These are phyloP conservation scores for Podaxis sp. DNA, from an alignment of 768 basidiomycete species.

Conservation along the genomic window DNA sequence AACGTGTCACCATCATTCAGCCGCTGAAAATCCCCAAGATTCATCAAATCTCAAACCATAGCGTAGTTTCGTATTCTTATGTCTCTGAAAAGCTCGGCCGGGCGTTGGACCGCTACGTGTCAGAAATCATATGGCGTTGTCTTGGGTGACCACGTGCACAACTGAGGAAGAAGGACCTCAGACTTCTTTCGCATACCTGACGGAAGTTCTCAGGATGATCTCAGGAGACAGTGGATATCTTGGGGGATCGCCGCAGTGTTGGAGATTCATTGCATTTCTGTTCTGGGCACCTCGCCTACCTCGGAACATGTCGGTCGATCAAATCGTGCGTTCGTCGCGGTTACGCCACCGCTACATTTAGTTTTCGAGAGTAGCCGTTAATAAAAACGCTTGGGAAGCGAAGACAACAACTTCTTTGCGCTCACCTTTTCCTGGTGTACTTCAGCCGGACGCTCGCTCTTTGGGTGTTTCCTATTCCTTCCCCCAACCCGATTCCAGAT, in stretches of 20 bases:
- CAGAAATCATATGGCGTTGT: neutral
- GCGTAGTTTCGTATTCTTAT: neutral
- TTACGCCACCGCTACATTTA: slow-evolving; percentile 9
- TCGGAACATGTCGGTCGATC: neutral
- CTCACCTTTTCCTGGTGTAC: neutral
- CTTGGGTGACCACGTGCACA: slow-evolving; percentile 2
- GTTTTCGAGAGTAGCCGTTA: neutral
- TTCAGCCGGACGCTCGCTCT: neutral
- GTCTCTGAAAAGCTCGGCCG: neutral
- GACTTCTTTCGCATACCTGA: neutral
- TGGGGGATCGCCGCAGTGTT: neutral
- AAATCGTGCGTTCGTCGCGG: neutral
- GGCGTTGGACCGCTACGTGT: neutral
- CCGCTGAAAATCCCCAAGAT: too few species aligned
- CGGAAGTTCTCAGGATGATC: slow-evolving; percentile 7
- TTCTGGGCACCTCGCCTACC: neutral
- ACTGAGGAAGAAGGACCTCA: neutral
- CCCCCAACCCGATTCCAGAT: slow-evolving; percentile 1
- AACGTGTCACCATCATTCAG: too few species aligned
- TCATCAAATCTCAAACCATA: neutral
- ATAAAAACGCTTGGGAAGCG: neutral
- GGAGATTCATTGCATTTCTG: neutral
- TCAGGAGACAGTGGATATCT: neutral
- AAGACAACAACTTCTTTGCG: neutral
- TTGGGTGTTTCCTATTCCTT: neutral